Conservation (phyloP, 2,329 filamentous ascomycete genomes). For the Cladosporium sp. region DNA sequence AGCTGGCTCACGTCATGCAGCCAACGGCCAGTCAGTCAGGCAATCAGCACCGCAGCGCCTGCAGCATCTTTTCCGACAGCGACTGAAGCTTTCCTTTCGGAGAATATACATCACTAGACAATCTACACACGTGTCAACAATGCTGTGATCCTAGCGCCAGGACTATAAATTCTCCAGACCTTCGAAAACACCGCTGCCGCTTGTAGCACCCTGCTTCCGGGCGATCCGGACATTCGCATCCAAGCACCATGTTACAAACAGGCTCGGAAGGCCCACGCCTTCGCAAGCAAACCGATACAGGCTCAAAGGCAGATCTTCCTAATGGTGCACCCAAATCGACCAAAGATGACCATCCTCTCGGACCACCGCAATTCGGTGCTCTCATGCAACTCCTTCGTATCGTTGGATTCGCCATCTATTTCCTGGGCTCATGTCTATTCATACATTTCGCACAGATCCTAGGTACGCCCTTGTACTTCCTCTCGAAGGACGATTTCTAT, state of each 20-base stretch:
- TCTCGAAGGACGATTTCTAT: constrained; percentile 71
- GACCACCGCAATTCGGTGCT: constrained; percentile 37
- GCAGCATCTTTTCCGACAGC: neutral
- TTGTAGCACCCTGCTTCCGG: neutral
- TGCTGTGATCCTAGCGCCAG: too few species aligned
- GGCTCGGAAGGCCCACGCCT: constrained; percentile 5
- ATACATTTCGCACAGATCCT: constrained; percentile 63
- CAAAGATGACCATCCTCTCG: constrained; percentile 24
- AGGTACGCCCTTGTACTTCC: constrained; percentile 65
- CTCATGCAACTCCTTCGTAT: constrained; percentile 39
- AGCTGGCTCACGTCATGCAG: neutral
- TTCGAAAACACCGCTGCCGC: neutral
- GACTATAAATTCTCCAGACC: too few species aligned
- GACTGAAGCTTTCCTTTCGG: too few species aligned
- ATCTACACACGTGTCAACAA: too few species aligned
- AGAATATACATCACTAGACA: too few species aligned
- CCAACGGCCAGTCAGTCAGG: neutral
- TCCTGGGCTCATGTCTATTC: constrained; percentile 37
- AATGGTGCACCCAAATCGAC: neutral
- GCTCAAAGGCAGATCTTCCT: neutral
- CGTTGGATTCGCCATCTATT: constrained; percentile 40
- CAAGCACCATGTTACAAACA: constrained; percentile 10
- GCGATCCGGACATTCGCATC: neutral
- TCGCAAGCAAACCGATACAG: neutral
- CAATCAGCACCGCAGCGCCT: neutral